Percentiles rank a stretch among this genome's conserved stretches.
Evolutionary conservation across 805 yeast species (phyloP).

Genomic region (Lipomyces japonicus): DNA sequence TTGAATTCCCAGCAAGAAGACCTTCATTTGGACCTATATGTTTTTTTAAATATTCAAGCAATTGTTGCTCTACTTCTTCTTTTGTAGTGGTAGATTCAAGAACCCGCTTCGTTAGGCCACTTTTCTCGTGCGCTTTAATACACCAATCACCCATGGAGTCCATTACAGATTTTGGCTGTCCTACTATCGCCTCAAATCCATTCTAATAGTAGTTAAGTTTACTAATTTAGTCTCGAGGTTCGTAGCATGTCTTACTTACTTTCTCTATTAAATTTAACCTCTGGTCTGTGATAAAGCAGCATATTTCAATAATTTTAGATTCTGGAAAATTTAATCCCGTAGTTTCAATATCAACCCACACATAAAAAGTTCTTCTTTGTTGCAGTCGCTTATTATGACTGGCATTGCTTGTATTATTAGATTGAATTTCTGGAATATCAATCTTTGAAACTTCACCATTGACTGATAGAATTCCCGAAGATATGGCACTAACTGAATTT

Average conservation of each 20-base stretch:
- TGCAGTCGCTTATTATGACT: too few relatives aligned
- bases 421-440: too few relatives aligned
- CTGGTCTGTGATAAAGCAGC: slow-evolving; percentile 85
- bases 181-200: slow-evolving; percentile 80
- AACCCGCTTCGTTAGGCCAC: slow-evolving; percentile 70
- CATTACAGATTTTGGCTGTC: slow-evolving; percentile 56
- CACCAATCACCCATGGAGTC: slow-evolving; percentile 87
- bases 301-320: slow-evolving; percentile 87
- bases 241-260: slow-evolving; percentile 12
- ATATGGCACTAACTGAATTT: too few relatives aligned
- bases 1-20: slow-evolving; percentile 81
- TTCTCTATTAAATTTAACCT: slow-evolving; percentile 64
- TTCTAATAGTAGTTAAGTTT: slow-evolving; percentile 21
- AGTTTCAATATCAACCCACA: slow-evolving; percentile 46
- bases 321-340: slow-evolving; percentile 75
- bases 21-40: slow-evolving; percentile 54
- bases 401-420: too few relatives aligned
- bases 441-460: too few relatives aligned
- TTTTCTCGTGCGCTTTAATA: slow-evolving; percentile 63
- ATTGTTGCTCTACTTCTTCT: slow-evolving; percentile 59
- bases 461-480: too few relatives aligned
- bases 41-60: slow-evolving; percentile 56
- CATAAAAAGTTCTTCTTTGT: neutral
- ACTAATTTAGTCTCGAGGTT: neutral
- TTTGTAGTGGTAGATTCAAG: slow-evolving; percentile 52